phyloP scores from a whole-genome alignment of 164 flowering plant genomes.

The Chimonanthus praecox region DNA sequence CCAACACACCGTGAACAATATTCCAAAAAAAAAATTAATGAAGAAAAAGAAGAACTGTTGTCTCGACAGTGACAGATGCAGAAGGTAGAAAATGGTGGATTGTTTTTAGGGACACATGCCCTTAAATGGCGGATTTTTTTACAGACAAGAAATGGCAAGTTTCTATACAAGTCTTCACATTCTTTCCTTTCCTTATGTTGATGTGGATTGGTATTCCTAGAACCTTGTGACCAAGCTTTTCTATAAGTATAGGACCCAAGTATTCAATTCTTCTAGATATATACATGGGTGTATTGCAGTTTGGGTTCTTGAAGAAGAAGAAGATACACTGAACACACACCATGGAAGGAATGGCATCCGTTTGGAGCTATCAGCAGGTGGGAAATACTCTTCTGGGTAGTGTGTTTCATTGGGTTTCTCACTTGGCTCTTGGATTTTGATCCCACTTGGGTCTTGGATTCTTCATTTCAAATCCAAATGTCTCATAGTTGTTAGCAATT shows the following conservation, averaged over 20 bases:
- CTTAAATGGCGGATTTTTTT: slow-evolving; percentile 6
- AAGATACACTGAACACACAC: background rate
- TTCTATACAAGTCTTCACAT: background rate
- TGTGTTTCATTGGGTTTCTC: background rate
- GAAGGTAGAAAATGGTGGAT: background rate
- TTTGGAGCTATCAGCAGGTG: slow-evolving; percentile 12
- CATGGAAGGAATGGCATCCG: slow-evolving; percentile 11
- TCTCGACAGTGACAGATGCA: background rate
- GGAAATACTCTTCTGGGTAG: background rate
- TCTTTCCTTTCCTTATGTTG: background rate
- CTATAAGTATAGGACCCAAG: slow-evolving; percentile 1
- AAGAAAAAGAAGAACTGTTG: background rate
- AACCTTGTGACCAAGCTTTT: background rate
- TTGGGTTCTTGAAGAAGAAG: background rate
- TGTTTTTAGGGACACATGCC: background rate
- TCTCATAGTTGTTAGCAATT: background rate
- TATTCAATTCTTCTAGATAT: background rate
- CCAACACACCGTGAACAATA: background rate
- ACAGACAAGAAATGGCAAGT: background rate
- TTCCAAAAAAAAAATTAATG: background rate
- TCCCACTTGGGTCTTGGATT: background rate
- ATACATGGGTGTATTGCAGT: background rate
- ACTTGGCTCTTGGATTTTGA: background rate
- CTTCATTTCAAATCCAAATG: background rate
- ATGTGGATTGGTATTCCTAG: slow-evolving; percentile 10